A percentile compares a stretch with the other conserved stretches of the same genome.
Conservation (phyloP, 2,329 filamentous ascomycete species). For the Arthrobotrys megalospora region DNA sequence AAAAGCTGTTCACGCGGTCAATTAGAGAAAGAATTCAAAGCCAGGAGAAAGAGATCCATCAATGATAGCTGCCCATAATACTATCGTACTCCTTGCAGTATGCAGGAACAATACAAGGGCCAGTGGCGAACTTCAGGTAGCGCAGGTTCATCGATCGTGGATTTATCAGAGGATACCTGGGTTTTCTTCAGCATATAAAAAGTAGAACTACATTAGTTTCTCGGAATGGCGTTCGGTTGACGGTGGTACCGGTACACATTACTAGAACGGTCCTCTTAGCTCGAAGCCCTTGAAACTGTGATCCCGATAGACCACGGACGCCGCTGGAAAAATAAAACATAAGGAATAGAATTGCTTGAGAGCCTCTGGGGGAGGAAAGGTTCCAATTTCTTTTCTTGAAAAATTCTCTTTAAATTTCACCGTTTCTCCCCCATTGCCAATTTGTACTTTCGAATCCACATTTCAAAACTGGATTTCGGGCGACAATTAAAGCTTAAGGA, state of each 20-base stretch:
- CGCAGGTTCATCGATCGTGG: slow-evolving; percentile 33
- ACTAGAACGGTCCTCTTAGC: slow-evolving; percentile 30
- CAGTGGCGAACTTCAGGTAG: slow-evolving; percentile 46
- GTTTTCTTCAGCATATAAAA: slow-evolving; percentile 24
- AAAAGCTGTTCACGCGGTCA: slow-evolving; percentile 15
- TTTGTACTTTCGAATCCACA: slow-evolving; percentile 27
- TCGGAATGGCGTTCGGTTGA: slow-evolving; percentile 54
- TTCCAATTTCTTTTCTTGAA: slow-evolving; percentile 12
- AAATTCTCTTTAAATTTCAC: slow-evolving; percentile 21
- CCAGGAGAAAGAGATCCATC: slow-evolving; percentile 38
- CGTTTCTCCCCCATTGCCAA: slow-evolving; percentile 15
- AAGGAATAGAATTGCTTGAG: slow-evolving; percentile 1
- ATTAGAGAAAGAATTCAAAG: not conserved
- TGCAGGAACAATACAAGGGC: slow-evolving; percentile 39
- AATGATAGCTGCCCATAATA: slow-evolving; percentile 36
- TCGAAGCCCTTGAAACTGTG: slow-evolving; percentile 52
- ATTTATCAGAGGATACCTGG: slow-evolving; percentile 28
- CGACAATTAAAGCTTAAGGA: slow-evolving; percentile 17
- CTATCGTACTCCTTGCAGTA: slow-evolving; percentile 49
- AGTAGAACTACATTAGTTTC: slow-evolving; percentile 42
- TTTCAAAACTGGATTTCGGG: slow-evolving; percentile 16
- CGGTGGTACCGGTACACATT: slow-evolving; percentile 40
- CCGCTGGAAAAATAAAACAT: slow-evolving; percentile 47
- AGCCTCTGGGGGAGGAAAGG: slow-evolving; percentile 3
- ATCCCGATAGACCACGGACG: slow-evolving; percentile 46